Conservation (phyloP, 352 stramenopile genomes). For the Phytophthora sp. region DNA sequence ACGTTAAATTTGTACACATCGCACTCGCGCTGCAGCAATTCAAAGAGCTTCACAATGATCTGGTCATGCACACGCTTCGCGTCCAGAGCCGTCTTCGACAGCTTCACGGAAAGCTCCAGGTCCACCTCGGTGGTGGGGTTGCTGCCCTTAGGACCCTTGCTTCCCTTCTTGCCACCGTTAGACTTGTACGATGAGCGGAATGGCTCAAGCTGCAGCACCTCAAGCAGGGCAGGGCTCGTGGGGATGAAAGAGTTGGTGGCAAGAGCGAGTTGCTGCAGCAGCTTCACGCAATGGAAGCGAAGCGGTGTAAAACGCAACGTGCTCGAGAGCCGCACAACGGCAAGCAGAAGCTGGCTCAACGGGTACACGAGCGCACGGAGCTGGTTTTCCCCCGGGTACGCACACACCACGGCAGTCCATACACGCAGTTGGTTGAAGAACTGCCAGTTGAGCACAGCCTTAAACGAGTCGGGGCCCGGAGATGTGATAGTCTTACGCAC, state of each 20-base stretch:
- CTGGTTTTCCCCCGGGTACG: slow-evolving; percentile 84
- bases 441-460: slow-evolving; percentile 96
- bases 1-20: slow-evolving; percentile 96
- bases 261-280: slow-evolving; percentile 96
- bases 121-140: slow-evolving; percentile 64
- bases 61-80: slow-evolving; percentile 89
- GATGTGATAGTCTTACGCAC: slow-evolving; percentile 96
- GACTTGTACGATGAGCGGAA: slow-evolving; percentile 87
- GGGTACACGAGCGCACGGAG: slow-evolving; percentile 96
- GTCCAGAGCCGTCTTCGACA: slow-evolving; percentile 91
- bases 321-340: slow-evolving; percentile 76
- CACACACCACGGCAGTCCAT: slow-evolving; percentile 96
- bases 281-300: slow-evolving; percentile 96
- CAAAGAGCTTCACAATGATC: slow-evolving; percentile 92
- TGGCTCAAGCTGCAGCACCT: slow-evolving; percentile 93
- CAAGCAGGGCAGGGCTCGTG: slow-evolving; percentile 93
- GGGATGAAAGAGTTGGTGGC: slow-evolving; percentile 96
- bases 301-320: slow-evolving; percentile 91
- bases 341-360: slow-evolving; percentile 91
- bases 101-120: slow-evolving; percentile 89
- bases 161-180: slow-evolving; percentile 47
- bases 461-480: slow-evolving; percentile 90
- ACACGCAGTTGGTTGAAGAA: slow-evolving; percentile 98
- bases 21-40: slow-evolving; percentile 94
- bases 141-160: slow-evolving; percentile 24